Conservation (phyloP, 768 basidiomycete genomes). For the Rhodotorula babjevae region DNA sequence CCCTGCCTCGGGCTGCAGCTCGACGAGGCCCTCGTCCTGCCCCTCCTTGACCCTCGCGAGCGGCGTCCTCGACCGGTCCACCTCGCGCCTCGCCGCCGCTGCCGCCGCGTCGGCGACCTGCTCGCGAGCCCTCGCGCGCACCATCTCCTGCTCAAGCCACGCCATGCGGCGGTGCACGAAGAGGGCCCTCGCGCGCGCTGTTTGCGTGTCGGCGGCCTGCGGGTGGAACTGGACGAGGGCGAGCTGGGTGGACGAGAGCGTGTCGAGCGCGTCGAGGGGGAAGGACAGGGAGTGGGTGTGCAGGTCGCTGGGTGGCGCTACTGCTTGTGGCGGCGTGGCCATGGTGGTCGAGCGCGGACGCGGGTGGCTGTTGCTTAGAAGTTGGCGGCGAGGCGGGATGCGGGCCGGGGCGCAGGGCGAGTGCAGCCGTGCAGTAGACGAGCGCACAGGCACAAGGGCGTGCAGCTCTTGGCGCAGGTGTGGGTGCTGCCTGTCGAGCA, state of each 20-base stretch:
- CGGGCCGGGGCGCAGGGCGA: neutral
- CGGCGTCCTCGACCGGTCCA: too few relatives aligned
- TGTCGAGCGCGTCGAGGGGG: neutral
- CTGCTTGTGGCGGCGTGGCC: too few relatives aligned
- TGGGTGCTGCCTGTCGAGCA: too few relatives aligned
- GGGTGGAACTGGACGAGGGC: slow-evolving; percentile 16
- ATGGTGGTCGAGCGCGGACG: neutral
- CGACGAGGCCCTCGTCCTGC: neutral
- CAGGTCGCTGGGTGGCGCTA: neutral
- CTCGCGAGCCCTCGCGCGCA: too few relatives aligned
- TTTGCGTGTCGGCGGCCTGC: accelerated
- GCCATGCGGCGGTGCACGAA: neutral
- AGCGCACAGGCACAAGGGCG: too few relatives aligned
- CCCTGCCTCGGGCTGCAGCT: too few relatives aligned
- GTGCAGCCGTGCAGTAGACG: too few relatives aligned
- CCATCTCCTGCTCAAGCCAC: neutral
- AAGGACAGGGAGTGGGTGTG: neutral
- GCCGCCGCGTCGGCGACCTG: neutral
- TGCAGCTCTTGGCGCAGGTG: too few relatives aligned
- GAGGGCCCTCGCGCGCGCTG: neutral
- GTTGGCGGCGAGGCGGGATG: too few relatives aligned
- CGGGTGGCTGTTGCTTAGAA: too few relatives aligned
- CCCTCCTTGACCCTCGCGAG: neutral
- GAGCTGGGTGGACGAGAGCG: neutral
- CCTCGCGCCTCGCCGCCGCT: too few relatives aligned